A percentile compares a stretch with the other conserved stretches of the same genome.
phyloP scores from a whole-genome alignment of 805 yeast species.

The Zygoascus tannicola region DNA sequence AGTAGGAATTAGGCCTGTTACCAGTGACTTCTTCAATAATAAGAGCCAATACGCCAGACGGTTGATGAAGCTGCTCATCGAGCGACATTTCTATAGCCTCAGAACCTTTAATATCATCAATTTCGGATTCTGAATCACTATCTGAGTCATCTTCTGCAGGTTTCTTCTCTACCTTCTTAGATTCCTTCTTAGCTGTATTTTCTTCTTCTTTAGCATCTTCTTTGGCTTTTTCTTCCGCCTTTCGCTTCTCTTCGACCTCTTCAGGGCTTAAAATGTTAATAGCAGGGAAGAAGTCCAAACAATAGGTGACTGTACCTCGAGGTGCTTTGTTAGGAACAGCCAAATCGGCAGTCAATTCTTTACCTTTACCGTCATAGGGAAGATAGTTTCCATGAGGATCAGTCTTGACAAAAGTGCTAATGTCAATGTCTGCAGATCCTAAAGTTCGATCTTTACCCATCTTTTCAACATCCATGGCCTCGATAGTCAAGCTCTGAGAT shows the following conservation, averaged over 20 bases:
- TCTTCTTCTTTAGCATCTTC: conserved; percentile 24
- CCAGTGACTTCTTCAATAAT: conserved; percentile 54
- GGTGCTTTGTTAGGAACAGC: conserved; percentile 68
- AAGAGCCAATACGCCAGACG: conserved; percentile 69
- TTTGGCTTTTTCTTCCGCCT: conserved; percentile 25
- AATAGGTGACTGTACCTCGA: conserved; percentile 68
- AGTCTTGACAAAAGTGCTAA: conserved; percentile 57
- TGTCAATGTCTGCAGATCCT: conserved; percentile 68
- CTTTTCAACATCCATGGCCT: conserved; percentile 85
- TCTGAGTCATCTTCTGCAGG: conserved; percentile 21
- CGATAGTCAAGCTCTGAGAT: conserved; percentile 72
- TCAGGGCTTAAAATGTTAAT: conserved; percentile 69
- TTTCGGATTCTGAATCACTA: conserved; percentile 32
- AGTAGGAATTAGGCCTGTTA: conserved; percentile 43
- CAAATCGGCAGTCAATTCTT: conserved; percentile 50
- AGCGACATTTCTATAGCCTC: conserved; percentile 43
- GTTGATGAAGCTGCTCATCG: conserved; percentile 34
- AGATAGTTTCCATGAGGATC: conserved; percentile 48
- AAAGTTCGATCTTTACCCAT: conserved; percentile 74
- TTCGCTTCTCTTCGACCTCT: conserved; percentile 48
- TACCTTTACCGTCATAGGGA: conserved; percentile 27
- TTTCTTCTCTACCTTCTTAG: conserved; percentile 17
- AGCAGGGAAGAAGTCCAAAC: conserved; percentile 74
- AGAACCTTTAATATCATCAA: conserved; percentile 12
- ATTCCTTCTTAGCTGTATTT: conserved; percentile 14